These are phyloP conservation scores for Parachaetomium inaequale DNA, from an alignment of 495 filamentous ascomycete species.

Conservation along the genomic window DNA sequence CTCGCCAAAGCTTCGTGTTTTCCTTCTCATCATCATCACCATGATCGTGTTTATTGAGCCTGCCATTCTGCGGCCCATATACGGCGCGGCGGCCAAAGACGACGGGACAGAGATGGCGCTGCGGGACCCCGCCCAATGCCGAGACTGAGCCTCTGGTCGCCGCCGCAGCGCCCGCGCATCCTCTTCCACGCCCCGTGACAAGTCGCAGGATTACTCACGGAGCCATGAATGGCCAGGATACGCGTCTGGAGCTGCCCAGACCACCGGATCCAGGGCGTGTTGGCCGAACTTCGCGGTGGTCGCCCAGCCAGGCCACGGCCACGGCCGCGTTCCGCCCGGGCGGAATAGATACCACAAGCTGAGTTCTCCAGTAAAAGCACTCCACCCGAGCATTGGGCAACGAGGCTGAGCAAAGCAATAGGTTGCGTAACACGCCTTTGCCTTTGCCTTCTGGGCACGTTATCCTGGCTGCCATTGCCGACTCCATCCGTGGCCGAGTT, in stretches of 20 bases:
- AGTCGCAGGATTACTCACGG: background rate
- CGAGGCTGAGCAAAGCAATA: conserved; percentile 4
- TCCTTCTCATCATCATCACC: background rate
- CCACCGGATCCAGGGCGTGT: background rate
- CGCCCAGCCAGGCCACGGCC: background rate
- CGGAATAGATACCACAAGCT: background rate
- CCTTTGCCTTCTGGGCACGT: background rate
- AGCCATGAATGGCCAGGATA: conserved; percentile 26
- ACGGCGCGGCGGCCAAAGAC: background rate
- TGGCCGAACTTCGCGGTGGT: background rate
- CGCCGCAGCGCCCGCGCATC: background rate
- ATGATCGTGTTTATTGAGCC: background rate
- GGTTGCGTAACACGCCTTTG: conserved; percentile 1
- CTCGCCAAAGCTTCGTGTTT: background rate
- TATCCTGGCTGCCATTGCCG: background rate
- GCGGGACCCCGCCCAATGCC: background rate
- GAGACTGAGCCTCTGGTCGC: background rate
- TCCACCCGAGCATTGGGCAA: background rate
- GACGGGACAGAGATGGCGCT: background rate
- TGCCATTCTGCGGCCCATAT: background rate
- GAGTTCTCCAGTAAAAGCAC: background rate
- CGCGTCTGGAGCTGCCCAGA: conserved; percentile 1
- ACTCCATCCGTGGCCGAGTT: background rate
- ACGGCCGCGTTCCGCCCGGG: background rate
- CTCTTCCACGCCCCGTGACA: background rate